Evolutionary conservation across 2,329 filamentous ascomycete genomes (phyloP), one percentile per base, ranked within the genome.

Genomic region (Sphaerulina populicola): DNA sequence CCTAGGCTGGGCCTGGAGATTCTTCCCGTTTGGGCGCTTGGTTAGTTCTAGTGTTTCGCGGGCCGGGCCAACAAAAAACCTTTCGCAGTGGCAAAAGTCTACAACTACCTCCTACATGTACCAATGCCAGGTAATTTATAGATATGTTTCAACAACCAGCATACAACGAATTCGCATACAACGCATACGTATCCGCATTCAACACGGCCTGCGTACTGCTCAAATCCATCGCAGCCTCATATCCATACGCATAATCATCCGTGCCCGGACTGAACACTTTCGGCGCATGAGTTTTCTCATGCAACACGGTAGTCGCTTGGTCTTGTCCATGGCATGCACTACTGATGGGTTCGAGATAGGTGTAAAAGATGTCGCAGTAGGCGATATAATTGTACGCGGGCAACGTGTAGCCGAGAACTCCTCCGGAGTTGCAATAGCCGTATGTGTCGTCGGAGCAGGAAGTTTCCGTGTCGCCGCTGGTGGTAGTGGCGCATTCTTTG

Each of bases 251-350:
- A 47, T 76, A 69, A 61, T 86, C 82, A 1, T 74, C 65, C 1
- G 81, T 84, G 7, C 80, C 78, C 50, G 78, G 78, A 55, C 57
- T 64, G 54, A 69, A 74, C 10, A 76, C 72, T 68, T 69, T 73
- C 63, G 75, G 68, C n/a, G 76, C 72, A 62, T 86, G 83, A 7
- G 82, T 83, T 58, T 75, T 72, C 72, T 86, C 83, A 61, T 86
- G 83, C 11, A 86, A 66, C 30, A 75, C 75, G 11, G 82, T 85
- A 9, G 77, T 82, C 2, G 78, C 79, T 42, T 82, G 79, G 62
- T 85, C 82, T 68, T 85, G 82, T 2, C 61, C 74, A 63, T 85
- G 80, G 70, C 83, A 86, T 1, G 64, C 67, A 7, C 58, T 59
- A 7, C 75, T 69, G 29, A 79, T 52, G 1, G 72, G 71, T 0